Conservation (phyloP, 257 asterid species). For the Plantago elongata region DNA sequence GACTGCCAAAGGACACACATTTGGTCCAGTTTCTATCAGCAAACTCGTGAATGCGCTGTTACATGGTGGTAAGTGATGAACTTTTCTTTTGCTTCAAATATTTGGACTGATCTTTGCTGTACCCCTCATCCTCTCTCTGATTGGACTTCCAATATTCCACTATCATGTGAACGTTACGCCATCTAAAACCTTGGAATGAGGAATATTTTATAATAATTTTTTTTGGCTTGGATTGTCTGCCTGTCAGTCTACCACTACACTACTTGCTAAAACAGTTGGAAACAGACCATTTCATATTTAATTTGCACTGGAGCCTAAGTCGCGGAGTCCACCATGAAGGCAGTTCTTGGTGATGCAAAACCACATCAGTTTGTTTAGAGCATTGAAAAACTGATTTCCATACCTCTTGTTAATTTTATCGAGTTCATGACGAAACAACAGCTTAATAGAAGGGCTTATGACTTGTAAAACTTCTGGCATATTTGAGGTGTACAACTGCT, state of each 20-base stretch:
- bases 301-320: not conserved
- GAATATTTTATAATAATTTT: too few relatives aligned
- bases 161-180: not conserved
- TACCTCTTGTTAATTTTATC: too few relatives aligned
- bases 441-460: too few relatives aligned
- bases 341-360: too few relatives aligned
- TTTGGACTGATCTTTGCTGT: conserved; percentile 6
- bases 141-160: not conserved
- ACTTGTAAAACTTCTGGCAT: not conserved
- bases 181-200: conserved; percentile 4
- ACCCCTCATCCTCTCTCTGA: not conserved
- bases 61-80: conserved; percentile 48
- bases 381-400: too few relatives aligned
- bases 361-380: too few relatives aligned
- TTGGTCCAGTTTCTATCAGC: conserved; percentile 86
- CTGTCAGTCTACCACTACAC: too few relatives aligned
- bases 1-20: conserved; percentile 44
- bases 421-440: too few relatives aligned
- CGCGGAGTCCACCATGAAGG: not conserved
- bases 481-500: not conserved
- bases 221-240: too few relatives aligned
- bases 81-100: conserved; percentile 1
- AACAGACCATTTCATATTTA: not conserved
- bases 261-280: not conserved
- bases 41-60: conserved; percentile 77